Percentiles rank a stretch among this genome's conserved stretches.
Evolutionary conservation across 2,329 filamentous ascomycete genomes (phyloP).

Genomic region (Phyllosticta citrichinensis): DNA sequence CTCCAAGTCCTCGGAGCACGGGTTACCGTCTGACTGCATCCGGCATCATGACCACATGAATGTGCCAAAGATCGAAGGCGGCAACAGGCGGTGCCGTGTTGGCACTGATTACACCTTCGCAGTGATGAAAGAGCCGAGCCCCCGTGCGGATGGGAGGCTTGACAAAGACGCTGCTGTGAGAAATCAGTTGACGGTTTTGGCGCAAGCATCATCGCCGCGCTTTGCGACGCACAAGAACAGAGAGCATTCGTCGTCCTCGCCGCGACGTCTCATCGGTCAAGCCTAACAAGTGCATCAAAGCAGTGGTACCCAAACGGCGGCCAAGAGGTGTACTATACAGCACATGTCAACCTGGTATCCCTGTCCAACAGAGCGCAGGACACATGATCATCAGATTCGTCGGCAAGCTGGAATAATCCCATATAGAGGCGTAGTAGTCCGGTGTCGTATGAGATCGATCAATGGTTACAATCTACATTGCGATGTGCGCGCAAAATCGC

Average conservation of each 20-base stretch:
- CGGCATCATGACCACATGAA: not conserved
- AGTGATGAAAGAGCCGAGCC: not conserved
- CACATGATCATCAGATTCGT: not conserved
- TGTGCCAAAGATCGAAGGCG: not conserved
- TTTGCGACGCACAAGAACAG: not conserved
- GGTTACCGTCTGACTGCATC: not conserved
- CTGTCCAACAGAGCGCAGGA: not conserved
- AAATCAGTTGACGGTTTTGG: not conserved
- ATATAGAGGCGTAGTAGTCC: not conserved
- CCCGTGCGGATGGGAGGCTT: not conserved
- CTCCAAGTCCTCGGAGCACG: not conserved
- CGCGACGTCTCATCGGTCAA: not conserved
- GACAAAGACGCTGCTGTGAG: not conserved
- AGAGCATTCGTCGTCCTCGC: not conserved
- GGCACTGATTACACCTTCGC: not conserved
- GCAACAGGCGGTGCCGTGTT: not conserved
- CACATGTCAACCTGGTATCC: not conserved
- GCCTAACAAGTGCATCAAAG: not conserved
- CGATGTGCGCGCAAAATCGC: not conserved
- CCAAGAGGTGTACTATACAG: not conserved
- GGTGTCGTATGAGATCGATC: not conserved
- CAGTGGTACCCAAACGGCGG: not conserved
- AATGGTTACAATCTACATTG: not conserved
- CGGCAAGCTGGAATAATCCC: not conserved
- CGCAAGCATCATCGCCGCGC: not conserved